A percentile compares a stretch with the other conserved stretches of the same genome.
These are phyloP conservation scores for Phytophthora niederhauseri DNA, from an alignment of 352 stramenopile species.

Conservation along the genomic window DNA sequence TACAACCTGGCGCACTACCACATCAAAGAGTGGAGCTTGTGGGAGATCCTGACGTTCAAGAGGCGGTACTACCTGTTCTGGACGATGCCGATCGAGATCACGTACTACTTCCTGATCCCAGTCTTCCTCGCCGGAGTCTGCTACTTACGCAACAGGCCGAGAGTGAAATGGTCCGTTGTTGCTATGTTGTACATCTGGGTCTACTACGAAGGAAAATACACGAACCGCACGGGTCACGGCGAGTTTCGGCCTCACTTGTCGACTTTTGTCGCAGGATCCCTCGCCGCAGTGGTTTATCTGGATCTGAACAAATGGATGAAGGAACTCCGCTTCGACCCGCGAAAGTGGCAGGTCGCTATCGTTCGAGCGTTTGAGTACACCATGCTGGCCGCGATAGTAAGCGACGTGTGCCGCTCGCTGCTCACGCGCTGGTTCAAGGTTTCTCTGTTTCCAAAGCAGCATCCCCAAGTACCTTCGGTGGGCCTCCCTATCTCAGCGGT, in stretches of 20 bases:
- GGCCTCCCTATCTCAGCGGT: too few relatives aligned
- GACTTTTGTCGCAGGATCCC: constrained; percentile 15
- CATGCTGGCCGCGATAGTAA: neutral
- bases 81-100: constrained; percentile 52
- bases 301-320: constrained; percentile 11
- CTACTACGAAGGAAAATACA: constrained; percentile 10
- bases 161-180: too few relatives aligned
- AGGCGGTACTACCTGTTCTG: constrained; percentile 17
- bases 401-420: neutral
- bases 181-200: constrained; percentile 16
- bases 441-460: too few relatives aligned
- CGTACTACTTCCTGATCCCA: constrained; percentile 48
- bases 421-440: neutral
- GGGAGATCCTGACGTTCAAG: constrained; percentile 1
- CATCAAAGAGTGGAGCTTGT: constrained; percentile 4
- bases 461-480: too few relatives aligned
- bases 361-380: neutral
- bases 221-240: neutral
- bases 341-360: neutral
- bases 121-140: constrained; percentile 25
- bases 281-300: constrained; percentile 6
- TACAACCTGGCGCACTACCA: neutral
- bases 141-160: neutral
- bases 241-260: constrained; percentile 11
- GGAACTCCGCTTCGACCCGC: neutral